Evolutionary conservation across 495 filamentous ascomycete genomes (phyloP).

Genomic region (Achaetomiella virescens): DNA sequence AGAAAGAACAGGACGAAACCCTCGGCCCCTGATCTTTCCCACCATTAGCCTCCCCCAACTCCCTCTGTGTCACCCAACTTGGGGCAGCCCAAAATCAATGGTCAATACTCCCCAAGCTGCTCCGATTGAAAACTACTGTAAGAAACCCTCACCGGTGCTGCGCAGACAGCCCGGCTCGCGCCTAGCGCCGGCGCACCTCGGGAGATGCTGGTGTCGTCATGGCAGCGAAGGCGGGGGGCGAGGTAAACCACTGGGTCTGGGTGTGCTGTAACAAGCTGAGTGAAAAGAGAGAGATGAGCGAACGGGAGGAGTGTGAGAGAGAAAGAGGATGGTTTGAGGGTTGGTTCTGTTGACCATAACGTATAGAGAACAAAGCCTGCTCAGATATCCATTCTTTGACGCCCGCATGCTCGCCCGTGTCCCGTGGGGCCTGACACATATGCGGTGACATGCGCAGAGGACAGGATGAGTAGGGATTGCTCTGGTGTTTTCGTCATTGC

Average conservation of each 20-base stretch:
- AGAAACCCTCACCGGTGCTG: slow-evolving; percentile 32
- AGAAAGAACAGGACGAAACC: slow-evolving; percentile 1
- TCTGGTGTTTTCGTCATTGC: slow-evolving; percentile 15
- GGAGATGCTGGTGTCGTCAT: slow-evolving; percentile 17
- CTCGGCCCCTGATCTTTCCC: background rate
- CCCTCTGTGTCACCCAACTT: background rate
- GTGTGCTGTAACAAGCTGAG: background rate
- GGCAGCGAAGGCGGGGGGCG: slow-evolving; percentile 6
- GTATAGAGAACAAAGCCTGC: slow-evolving; percentile 16
- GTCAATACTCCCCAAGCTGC: no score
- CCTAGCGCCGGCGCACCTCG: slow-evolving; percentile 15
- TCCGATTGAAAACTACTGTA: slow-evolving; percentile 57
- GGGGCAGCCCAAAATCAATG: no score
- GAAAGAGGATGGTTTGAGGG: background rate
- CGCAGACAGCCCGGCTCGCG: slow-evolving; percentile 11
- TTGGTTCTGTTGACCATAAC: background rate
- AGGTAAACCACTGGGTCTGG: background rate
- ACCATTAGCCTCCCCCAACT: background rate
- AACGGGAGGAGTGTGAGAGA: no score
- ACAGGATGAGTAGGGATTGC: slow-evolving; percentile 13
- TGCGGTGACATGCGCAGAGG: slow-evolving; percentile 3
- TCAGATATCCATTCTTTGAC: slow-evolving; percentile 43
- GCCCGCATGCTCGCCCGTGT: slow-evolving; percentile 24
- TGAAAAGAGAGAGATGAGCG: background rate
- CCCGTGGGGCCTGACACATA: slow-evolving; percentile 2